Percentiles rank a stretch among this genome's conserved stretches.
phyloP scores from a whole-genome alignment of 768 basidiomycete genomes.

The Termitomyces sp. region DNA sequence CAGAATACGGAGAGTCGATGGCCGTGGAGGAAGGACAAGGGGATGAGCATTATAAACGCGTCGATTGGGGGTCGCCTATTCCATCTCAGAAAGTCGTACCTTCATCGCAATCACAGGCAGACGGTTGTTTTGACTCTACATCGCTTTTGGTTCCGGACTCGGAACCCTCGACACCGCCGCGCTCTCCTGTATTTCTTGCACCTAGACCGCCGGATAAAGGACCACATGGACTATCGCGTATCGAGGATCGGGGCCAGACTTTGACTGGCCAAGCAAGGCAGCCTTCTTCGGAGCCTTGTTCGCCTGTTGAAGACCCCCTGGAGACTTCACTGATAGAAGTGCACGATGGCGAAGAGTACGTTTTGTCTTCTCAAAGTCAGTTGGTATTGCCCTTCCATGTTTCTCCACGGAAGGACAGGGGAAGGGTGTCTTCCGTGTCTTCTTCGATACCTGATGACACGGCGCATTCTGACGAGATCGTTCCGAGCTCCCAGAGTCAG shows the following conservation, averaged over 20 bases:
- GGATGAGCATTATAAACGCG: neutral
- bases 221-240: neutral
- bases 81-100: constrained; percentile 18
- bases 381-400: constrained; percentile 16
- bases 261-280: neutral
- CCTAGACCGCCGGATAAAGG: neutral
- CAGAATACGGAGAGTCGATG: neutral
- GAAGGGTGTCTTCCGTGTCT: neutral
- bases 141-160: neutral
- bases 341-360: constrained; percentile 14
- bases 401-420: constrained; percentile 16
- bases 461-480: constrained; percentile 17
- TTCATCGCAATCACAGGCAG: constrained; percentile 30
- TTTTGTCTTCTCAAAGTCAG: constrained; percentile 33
- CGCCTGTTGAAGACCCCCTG: neutral
- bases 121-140: constrained; percentile 7
- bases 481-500: constrained; percentile 44
- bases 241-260: neutral
- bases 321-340: neutral
- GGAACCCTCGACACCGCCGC: neutral
- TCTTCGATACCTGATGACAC: constrained; percentile 4
- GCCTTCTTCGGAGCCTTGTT: neutral
- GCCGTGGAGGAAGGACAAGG: neutral
- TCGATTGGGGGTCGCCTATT: neutral
- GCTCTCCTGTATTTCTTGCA: neutral